Base-by-base conservation (phyloP, 2,329 filamentous ascomycete species). In the Elsinoe arachidis region DNA sequence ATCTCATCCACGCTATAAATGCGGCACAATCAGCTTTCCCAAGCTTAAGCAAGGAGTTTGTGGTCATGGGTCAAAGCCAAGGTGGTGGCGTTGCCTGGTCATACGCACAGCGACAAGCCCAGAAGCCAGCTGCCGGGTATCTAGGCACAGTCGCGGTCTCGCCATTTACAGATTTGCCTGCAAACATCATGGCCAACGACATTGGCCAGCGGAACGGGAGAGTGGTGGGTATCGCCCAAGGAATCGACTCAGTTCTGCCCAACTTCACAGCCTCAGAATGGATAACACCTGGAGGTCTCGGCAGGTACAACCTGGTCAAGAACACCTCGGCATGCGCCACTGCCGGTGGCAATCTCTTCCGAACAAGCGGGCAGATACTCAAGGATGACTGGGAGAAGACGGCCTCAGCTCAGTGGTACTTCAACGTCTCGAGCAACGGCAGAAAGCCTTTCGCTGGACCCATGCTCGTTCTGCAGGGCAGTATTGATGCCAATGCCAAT, bases 1-100 rank as follows among this genome's bases (percentile, higher is more conserved):
- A 80, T 62, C 55, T 76, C 0, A 63, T 74, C 1, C 73, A 76
- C 58, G 70, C 75, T 1, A 61, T 78, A 0, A 56, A 66, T 14
- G 77, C 78, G 0, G 75, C 75, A 1, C 68, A 67, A 12, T 60
- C 60, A 11, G 73, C 74, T 0, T 80, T 78, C 58, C 66, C 72
- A 0, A 63, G 64, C 1, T 61, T 65, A 1, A 62, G 74, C 1
- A 66, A 63, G 1, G 61, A 71, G 0, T 80, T 77, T 56, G 73
- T 78, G 14, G 67, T 71, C 21, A 69, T 76, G 61, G 76, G 76
- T 6, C 74, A 78, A 59, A 75, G 71, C 10, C 74, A 80, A 64
- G 78, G 77, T 19, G 76, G 75, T 6, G 70, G 68, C 1, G 71
- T 69, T 0, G 72, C 73, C 0, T 80, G 77, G 77, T 65, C 64